phyloP scores from a whole-genome alignment of 306 rosid genomes.

The Quercus suber region DNA sequence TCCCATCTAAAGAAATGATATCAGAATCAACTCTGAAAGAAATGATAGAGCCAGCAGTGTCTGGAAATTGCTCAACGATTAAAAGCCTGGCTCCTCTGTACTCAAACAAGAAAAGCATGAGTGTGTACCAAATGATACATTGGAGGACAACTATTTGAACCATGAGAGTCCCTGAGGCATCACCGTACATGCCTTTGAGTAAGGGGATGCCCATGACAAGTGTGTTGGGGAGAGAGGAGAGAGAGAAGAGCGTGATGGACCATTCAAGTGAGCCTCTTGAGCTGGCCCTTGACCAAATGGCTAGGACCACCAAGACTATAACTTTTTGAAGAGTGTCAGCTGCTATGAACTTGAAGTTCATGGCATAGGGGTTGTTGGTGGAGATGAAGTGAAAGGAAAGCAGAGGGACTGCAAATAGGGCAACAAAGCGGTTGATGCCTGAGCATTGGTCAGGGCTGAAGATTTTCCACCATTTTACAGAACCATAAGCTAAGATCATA shows the following conservation, averaged over 20 bases:
- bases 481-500: slow-evolving; percentile 79
- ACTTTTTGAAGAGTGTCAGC: slow-evolving; percentile 72
- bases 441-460: slow-evolving; percentile 87
- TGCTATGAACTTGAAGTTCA: slow-evolving; percentile 78
- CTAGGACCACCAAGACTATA: slow-evolving; percentile 41
- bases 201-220: slow-evolving; percentile 85
- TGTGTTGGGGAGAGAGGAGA: slow-evolving; percentile 78
- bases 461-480: slow-evolving; percentile 91
- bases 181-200: slow-evolving; percentile 76
- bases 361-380: slow-evolving; percentile 65
- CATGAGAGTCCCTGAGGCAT: slow-evolving; percentile 55
- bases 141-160: slow-evolving; percentile 83
- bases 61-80: slow-evolving; percentile 82
- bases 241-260: slow-evolving; percentile 81
- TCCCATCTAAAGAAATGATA: slow-evolving; percentile 67
- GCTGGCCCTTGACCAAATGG: slow-evolving; percentile 55
- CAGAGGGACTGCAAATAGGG: slow-evolving; percentile 79
- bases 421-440: slow-evolving; percentile 85
- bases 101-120: slow-evolving; percentile 80
- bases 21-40: slow-evolving; percentile 83
- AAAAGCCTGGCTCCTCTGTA: slow-evolving; percentile 73
- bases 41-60: slow-evolving; percentile 66
- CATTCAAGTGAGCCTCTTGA: slow-evolving; percentile 66
- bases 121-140: slow-evolving; percentile 76
- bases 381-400: slow-evolving; percentile 90